Base-by-base conservation (phyloP, 805 yeast species). In the Yarrowia porcina region DNA sequence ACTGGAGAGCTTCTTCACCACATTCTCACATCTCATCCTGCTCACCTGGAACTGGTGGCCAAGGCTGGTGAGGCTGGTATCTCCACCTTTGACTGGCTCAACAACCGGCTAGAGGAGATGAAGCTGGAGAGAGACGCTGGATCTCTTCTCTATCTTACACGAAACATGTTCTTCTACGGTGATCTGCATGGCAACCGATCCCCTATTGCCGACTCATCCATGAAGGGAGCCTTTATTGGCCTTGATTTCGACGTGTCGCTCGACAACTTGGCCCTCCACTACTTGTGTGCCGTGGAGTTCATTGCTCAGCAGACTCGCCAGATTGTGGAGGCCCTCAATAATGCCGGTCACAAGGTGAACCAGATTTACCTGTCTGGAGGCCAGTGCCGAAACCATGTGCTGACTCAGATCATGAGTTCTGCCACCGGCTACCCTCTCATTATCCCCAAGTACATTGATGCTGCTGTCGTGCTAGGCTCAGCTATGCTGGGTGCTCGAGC, bases 221-320 rank as follows among this genome's bases (percentile, higher is more conserved):
- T 94, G 99, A 82, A 88, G 64, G 97, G 97, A 11, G 83, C 92
- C 2, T 87, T 94, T 65, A 87, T 91, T 67, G 99, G 99, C 3
- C 91, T 89, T 70, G 84, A 93, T 2, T 90, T 94, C 96, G 98
- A 94, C 73, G 77, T 82, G 11, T 86, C 96, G 0, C 78, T 94
- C 42, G 90, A 91, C 69, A 90, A 89, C 66, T 79, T 94, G 68
- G 97, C 97, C 0, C 73, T 90, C 65, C 87, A 85, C 68, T 94
- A 94, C 72, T 81, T 92, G 56, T 97, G 89, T 17, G 97, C 98
- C 4, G 90, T 97, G 75, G 99, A 94, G 77, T 94, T 94, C 70
- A 92, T 94, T 74, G 97, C 97, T 56, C 97, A 91, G 73, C 99
- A 94, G 77, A 93, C 98, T 0, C 84, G 97, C 70, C 99, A 94